Conservation (phyloP, 176 grass and related monocot species). For the Dactylis glomerata region DNA sequence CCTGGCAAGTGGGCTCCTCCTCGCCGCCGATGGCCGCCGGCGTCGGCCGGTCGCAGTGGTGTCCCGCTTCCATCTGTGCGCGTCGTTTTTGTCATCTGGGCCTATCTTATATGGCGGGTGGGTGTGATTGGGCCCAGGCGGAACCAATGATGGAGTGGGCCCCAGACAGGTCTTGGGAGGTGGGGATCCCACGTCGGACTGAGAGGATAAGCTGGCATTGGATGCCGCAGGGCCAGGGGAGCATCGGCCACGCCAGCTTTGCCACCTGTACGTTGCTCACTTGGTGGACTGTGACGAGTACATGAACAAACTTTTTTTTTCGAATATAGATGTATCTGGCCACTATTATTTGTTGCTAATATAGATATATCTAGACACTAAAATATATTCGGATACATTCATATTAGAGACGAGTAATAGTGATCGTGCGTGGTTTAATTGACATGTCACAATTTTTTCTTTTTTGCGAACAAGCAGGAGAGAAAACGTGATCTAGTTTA, state of each 20-base stretch:
- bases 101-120: conserved; percentile 7
- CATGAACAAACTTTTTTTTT: too few species aligned
- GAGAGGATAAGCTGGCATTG: conserved; percentile 1
- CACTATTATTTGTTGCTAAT: too few species aligned
- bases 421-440: too few species aligned
- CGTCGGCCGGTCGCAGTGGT: neutral
- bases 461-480: too few species aligned
- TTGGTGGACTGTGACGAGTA: too few species aligned
- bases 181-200: conserved; percentile 18
- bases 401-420: too few species aligned
- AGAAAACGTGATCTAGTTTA: too few species aligned
- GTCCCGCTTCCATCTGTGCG: conserved; percentile 30
- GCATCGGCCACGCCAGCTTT: neutral
- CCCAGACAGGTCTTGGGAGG: neutral
- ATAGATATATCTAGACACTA: too few species aligned
- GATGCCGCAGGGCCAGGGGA: neutral
- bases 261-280: neutral
- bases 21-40: neutral
- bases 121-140: neutral
- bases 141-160: conserved; percentile 31
- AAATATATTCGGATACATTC: too few species aligned
- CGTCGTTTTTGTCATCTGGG: neutral
- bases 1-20: neutral
- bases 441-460: too few species aligned
- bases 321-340: too few species aligned